Evolutionary conservation across 345 rosid species (phyloP).

Genomic region (Aquilaria yunnanensis): DNA sequence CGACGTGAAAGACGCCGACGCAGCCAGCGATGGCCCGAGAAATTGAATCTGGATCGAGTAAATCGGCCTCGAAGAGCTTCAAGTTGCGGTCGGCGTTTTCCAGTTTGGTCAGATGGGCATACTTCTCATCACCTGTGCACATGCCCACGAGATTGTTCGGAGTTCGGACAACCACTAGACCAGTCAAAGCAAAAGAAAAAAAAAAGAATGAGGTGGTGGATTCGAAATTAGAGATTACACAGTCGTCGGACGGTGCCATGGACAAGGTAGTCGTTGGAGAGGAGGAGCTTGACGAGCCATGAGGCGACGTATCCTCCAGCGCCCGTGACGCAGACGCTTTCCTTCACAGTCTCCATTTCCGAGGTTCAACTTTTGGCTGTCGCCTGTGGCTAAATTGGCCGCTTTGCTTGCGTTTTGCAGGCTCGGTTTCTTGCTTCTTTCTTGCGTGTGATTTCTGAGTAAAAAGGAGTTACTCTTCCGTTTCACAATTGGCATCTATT

Average conservation of each 20-base stretch:
- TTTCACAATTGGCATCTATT: no score
- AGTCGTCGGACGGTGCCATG: slow-evolving; percentile 64
- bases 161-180: background rate
- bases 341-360: slow-evolving; percentile 30
- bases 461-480: no score
- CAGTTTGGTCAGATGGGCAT: slow-evolving; percentile 41
- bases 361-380: background rate
- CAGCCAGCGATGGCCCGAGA: slow-evolving; percentile 46
- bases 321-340: slow-evolving; percentile 58
- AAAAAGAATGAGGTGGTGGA: no score
- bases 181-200: background rate
- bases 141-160: background rate
- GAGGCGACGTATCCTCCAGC: slow-evolving; percentile 69
- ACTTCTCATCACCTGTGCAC: slow-evolving; percentile 37
- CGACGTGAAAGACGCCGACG: slow-evolving; percentile 63
- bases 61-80: slow-evolving; percentile 58
- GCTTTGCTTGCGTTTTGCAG: no score
- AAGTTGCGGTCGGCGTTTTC: slow-evolving; percentile 52
- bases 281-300: slow-evolving; percentile 58
- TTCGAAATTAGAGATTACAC: slow-evolving; percentile 14
- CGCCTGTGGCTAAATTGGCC: background rate
- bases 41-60: slow-evolving; percentile 44
- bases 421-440: background rate
- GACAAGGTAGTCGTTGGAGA: slow-evolving; percentile 43
- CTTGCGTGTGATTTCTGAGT: no score